Evolutionary conservation across 345 rosid species (phyloP).

Genomic region (Populus ilicifolia): DNA sequence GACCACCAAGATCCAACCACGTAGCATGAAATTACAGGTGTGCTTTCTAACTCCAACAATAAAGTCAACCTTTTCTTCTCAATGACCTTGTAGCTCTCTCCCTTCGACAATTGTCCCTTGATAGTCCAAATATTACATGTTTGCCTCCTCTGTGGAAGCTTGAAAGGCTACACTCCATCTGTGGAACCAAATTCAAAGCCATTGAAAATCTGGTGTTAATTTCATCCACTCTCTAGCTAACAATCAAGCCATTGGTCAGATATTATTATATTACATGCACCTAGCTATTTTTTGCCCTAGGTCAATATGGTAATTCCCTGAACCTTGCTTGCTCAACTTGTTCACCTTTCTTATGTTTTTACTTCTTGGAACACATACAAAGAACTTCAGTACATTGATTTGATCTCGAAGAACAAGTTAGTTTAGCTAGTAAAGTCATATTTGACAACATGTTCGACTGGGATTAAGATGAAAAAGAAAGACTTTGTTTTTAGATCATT

Average conservation of each 20-base stretch:
- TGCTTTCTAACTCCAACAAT: constrained; percentile 3
- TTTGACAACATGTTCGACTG: too few relatives aligned
- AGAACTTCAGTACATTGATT: not conserved
- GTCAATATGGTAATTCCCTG: not conserved
- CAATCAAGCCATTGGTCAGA: constrained; percentile 29
- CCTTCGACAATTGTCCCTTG: constrained; percentile 24
- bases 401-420: too few relatives aligned
- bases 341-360: not conserved
- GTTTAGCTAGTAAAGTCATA: too few relatives aligned
- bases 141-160: not conserved
- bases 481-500: too few relatives aligned
- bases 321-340: constrained; percentile 9
- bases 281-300: not conserved
- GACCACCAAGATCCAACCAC: constrained; percentile 18
- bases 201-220: constrained; percentile 36
- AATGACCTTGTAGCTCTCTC: not conserved
- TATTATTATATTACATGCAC: constrained; percentile 17
- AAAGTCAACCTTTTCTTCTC: constrained; percentile 30
- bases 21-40: constrained; percentile 15
- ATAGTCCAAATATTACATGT: not conserved
- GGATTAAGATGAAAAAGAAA: too few relatives aligned
- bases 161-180: constrained; percentile 1
- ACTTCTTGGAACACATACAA: not conserved
- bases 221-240: constrained; percentile 49
- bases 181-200: constrained; percentile 29